Evolutionary conservation across 1,139 yeast species (phyloP).

Genomic region (Chernovozyma sophiae-reginae): DNA sequence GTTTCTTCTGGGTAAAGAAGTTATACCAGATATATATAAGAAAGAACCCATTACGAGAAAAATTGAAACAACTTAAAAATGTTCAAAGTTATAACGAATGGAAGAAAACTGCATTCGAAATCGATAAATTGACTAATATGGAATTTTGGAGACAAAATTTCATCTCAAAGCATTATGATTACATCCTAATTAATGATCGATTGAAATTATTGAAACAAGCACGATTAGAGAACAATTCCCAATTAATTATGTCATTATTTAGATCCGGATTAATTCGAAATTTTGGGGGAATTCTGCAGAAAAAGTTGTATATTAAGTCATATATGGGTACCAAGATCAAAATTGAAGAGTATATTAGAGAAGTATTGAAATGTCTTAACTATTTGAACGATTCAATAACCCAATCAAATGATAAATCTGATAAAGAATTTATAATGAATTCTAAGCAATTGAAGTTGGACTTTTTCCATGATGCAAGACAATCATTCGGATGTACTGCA

Average conservation of each 20-base stretch:
- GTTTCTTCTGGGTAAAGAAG: conserved; percentile 54
- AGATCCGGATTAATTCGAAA: conserved; percentile 83
- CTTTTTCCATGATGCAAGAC: conserved; percentile 86
- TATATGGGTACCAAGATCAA: conserved; percentile 83
- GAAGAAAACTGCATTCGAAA: conserved; percentile 53
- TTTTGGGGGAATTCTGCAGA: conserved; percentile 86
- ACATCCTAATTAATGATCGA: conserved; percentile 72
- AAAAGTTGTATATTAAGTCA: conserved; percentile 72
- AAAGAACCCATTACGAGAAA: conserved; percentile 39
- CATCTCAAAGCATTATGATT: conserved; percentile 79
- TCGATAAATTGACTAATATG: conserved; percentile 65
- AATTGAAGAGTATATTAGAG: conserved; percentile 82
- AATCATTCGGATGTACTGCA: conserved; percentile 88
- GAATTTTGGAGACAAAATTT: conserved; percentile 86
- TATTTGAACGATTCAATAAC: conserved; percentile 41
- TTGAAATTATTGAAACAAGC: conserved; percentile 61
- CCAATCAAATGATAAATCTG: conserved; percentile 19
- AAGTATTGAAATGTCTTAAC: conserved; percentile 67
- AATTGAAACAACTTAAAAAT: conserved; percentile 34
- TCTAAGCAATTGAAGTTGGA: conserved; percentile 65
- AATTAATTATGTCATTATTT: conserved; percentile 60
- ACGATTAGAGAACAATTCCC: conserved; percentile 53
- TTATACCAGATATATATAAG: conserved; percentile 34
- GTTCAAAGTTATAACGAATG: conserved; percentile 57
- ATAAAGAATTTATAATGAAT: conserved; percentile 36